Evolutionary conservation across 139 green algal genomes (phyloP).

Genomic region (Diplosphaera chodatii): DNA sequence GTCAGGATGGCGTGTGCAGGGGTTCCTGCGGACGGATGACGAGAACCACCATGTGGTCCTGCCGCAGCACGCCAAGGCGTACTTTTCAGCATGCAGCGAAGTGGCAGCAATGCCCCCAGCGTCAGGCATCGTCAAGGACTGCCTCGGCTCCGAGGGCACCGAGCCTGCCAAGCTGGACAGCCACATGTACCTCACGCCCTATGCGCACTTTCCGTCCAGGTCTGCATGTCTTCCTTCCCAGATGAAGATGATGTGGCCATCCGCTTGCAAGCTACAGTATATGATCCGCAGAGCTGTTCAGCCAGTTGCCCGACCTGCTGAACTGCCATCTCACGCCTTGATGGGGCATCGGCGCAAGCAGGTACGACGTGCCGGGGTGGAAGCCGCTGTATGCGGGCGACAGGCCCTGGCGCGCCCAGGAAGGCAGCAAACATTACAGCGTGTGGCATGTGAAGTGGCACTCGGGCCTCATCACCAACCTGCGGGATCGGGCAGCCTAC

Average conservation of each 20-base stretch:
- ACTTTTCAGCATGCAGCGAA: conserved; percentile 22
- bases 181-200: conserved; percentile 25
- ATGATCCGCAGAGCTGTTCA: no score
- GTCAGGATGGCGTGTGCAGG: neutral
- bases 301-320: no score
- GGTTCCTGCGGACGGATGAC: conserved; percentile 21
- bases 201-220: conserved; percentile 9
- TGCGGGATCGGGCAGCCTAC: neutral
- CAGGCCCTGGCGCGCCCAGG: neutral
- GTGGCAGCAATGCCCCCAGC: neutral
- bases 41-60: conserved; percentile 24
- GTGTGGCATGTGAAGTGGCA: neutral
- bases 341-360: neutral
- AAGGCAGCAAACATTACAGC: neutral
- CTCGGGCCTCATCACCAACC: neutral
- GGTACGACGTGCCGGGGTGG: neutral
- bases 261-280: no score
- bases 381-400: neutral
- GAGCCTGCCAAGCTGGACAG: conserved; percentile 10
- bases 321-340: no score
- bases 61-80: conserved; percentile 19
- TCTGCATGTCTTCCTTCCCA: neutral
- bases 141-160: neutral
- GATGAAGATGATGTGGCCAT: no score
- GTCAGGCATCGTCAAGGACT: conserved; percentile 3